Conservation (phyloP, 805 yeast genomes). For the Wickerhamiella parazyma region DNA sequence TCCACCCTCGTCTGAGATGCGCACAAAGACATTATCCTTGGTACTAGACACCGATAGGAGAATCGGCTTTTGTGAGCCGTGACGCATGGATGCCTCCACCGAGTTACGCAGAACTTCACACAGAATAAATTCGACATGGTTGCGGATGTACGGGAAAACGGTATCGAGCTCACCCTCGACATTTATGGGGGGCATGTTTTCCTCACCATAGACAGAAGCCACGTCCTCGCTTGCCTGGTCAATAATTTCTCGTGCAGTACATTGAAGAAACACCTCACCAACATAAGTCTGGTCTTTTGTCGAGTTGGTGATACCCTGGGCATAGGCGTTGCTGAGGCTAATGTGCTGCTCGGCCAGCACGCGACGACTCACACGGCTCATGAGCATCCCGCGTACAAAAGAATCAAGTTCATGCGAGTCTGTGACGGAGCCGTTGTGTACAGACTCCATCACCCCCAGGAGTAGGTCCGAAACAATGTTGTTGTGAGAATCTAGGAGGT, state of each 20-base stretch:
- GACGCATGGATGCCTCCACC: slow-evolving; percentile 56
- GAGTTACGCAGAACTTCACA: slow-evolving; percentile 84
- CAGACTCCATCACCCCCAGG: slow-evolving; percentile 77
- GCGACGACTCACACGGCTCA: slow-evolving; percentile 81
- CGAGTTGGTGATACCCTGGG: slow-evolving; percentile 32
- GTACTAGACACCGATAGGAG: slow-evolving; percentile 59
- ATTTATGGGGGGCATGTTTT: slow-evolving; percentile 42
- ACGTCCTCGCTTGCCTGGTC: slow-evolving; percentile 26
- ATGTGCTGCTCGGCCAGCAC: slow-evolving; percentile 86
- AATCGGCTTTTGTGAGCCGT: slow-evolving; percentile 38
- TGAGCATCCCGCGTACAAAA: slow-evolving; percentile 60
- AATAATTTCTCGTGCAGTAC: slow-evolving; percentile 60
- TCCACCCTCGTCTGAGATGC: slow-evolving; percentile 84
- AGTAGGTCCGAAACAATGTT: slow-evolving; percentile 74
- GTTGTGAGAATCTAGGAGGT: slow-evolving; percentile 60
- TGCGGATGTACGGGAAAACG: slow-evolving; percentile 67
- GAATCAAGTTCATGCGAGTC: slow-evolving; percentile 54
- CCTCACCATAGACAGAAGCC: slow-evolving; percentile 44
- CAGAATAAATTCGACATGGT: slow-evolving; percentile 72
- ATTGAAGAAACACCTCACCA: slow-evolving; percentile 71
- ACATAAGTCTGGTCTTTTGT: slow-evolving; percentile 28
- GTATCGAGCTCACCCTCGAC: slow-evolving; percentile 60
- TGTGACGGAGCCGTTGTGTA: slow-evolving; percentile 32
- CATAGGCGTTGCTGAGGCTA: slow-evolving; percentile 55
- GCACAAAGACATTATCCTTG: slow-evolving; percentile 51